Conservation (phyloP, 2,329 filamentous ascomycete species). For the Hawksworthiomyces lignivorus region DNA sequence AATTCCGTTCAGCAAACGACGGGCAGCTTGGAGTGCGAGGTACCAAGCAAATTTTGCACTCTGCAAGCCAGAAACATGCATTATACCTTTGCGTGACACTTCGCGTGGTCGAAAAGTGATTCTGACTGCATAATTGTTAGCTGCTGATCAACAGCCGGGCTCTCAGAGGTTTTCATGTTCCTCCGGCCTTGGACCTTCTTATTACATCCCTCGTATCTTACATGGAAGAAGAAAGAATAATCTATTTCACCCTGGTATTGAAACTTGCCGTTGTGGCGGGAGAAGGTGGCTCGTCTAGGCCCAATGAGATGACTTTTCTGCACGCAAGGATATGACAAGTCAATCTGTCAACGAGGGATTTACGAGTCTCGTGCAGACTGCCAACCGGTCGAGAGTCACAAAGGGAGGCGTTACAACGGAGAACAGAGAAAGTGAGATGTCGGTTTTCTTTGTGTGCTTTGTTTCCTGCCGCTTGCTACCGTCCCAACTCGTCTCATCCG, state of each 20-base stretch:
- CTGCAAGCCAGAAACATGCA: too few relatives aligned
- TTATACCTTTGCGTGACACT: too few relatives aligned
- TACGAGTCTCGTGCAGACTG: not conserved
- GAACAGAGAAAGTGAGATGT: not conserved
- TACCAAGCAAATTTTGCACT: too few relatives aligned
- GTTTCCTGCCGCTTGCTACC: not conserved
- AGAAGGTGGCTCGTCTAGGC: not conserved
- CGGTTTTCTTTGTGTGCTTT: not conserved
- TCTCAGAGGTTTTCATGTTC: too few relatives aligned
- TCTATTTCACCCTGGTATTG: too few relatives aligned
- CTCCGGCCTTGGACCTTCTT: too few relatives aligned
- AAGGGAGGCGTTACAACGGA: not conserved
- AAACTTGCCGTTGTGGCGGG: not conserved
- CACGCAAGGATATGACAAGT: constrained; percentile 3
- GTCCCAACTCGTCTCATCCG: too few relatives aligned
- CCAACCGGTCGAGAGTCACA: not conserved
- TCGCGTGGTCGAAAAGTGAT: too few relatives aligned
- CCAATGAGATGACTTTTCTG: constrained; percentile 3
- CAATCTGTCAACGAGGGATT: constrained; percentile 5
- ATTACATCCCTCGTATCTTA: not conserved
- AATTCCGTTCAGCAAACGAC: too few relatives aligned
- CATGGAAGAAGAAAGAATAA: not conserved
- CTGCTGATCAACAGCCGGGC: too few relatives aligned
- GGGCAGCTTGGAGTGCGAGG: too few relatives aligned
- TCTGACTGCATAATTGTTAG: too few relatives aligned